Conservation (phyloP, 495 filamentous ascomycete species). For the Aspergillus nidulans region DNA sequence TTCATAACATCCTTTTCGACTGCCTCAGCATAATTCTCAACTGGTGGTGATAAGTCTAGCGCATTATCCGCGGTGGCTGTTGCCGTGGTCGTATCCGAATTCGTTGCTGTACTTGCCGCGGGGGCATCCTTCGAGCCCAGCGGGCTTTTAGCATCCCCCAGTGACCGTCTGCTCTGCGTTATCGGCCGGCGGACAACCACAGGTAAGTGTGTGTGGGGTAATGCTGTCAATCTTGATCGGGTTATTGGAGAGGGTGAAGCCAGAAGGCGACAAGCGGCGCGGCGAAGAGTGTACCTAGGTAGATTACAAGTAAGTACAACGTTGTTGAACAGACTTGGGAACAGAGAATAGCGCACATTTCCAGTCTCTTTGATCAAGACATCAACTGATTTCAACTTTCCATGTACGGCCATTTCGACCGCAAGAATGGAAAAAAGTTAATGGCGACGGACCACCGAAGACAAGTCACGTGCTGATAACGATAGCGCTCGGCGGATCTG, state of each 20-base stretch:
- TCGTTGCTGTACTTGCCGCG: not conserved
- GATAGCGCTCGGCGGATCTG: not conserved
- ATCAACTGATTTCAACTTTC: not conserved
- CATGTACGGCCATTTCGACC: not conserved
- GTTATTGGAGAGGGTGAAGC: slow-evolving; percentile 42
- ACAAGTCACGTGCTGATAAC: not conserved
- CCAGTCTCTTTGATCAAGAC: not conserved
- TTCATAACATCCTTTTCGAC: not conserved
- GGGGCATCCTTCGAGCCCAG: not conserved
- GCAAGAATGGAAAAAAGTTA: not conserved
- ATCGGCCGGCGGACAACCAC: slow-evolving; percentile 17
- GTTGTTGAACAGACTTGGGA: not conserved
- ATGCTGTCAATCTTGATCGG: slow-evolving; percentile 38
- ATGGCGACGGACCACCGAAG: not conserved
- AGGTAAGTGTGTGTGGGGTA: slow-evolving; percentile 24
- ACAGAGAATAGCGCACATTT: not conserved
- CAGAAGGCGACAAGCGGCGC: slow-evolving; percentile 54
- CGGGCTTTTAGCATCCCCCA: slow-evolving; percentile 30
- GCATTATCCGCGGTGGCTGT: not conserved
- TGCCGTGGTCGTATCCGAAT: not conserved
- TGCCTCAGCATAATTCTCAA: not conserved
- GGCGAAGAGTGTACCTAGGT: slow-evolving; percentile 44
- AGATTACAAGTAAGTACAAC: not conserved
- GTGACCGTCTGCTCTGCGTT: slow-evolving; percentile 42
- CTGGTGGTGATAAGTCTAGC: not conserved